Evolutionary conservation across 495 filamentous ascomycete genomes (phyloP).

Genomic region (Xylaria nigripes): DNA sequence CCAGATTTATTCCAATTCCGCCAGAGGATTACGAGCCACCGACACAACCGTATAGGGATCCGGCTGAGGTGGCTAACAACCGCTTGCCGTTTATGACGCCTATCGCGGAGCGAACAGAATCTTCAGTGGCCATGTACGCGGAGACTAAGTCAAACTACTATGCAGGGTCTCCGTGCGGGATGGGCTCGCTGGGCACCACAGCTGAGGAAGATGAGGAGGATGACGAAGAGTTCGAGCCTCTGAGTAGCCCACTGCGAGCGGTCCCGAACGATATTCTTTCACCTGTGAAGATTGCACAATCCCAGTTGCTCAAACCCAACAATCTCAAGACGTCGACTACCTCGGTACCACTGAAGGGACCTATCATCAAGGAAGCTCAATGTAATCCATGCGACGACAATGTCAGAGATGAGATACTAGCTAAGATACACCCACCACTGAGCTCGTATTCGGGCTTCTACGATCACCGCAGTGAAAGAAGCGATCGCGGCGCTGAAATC

Average conservation of each 20-base stretch:
- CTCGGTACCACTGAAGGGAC: constrained; percentile 40
- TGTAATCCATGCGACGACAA: constrained; percentile 81
- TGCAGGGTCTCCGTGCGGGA: constrained; percentile 66
- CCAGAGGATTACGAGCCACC: constrained; percentile 79
- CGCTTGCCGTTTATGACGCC: constrained; percentile 97
- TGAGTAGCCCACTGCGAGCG: constrained; percentile 64
- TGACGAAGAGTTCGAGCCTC: constrained; percentile 43
- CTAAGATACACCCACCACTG: constrained; percentile 60
- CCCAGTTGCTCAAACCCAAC: constrained; percentile 29
- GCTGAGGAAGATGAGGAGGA: constrained; percentile 12
- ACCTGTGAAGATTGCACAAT: constrained; percentile 37
- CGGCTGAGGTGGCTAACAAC: constrained; percentile 68
- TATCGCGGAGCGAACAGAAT: constrained; percentile 91
- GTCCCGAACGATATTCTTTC: constrained; percentile 23
- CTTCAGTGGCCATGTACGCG: constrained; percentile 60
- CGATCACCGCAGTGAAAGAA: constrained; percentile 51
- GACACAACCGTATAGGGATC: constrained; percentile 65
- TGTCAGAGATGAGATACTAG: constrained; percentile 65
- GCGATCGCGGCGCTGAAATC: constrained; percentile 61
- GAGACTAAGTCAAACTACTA: constrained; percentile 34
- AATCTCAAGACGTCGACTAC: constrained; percentile 13
- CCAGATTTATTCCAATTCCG: constrained; percentile 55
- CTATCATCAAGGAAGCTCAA: constrained; percentile 69
- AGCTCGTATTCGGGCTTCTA: constrained; percentile 68
- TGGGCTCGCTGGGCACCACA: constrained; percentile 14